These are phyloP conservation scores for Gloeopeniophorella convolvens DNA, from an alignment of 768 basidiomycete genomes.

Conservation along the genomic window DNA sequence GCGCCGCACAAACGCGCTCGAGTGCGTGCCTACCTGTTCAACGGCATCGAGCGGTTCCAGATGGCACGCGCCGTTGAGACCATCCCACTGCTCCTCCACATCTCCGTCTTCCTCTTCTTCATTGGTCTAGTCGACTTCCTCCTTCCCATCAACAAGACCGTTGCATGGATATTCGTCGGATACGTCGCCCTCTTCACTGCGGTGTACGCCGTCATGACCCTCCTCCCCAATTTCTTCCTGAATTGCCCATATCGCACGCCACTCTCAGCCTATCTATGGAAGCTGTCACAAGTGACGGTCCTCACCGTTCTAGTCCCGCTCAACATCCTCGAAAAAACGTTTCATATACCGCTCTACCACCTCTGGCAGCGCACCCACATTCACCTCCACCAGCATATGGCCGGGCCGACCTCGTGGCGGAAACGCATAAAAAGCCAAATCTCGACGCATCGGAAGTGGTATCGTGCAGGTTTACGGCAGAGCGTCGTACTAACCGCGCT, in stretches of 20 bases:
- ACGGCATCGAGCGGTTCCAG: neutral
- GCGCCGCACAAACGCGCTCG: neutral
- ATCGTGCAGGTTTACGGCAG: neutral
- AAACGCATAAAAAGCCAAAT: neutral
- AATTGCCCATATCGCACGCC: conserved; percentile 6
- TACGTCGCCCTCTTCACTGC: neutral
- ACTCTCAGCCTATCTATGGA: neutral
- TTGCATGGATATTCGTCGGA: neutral
- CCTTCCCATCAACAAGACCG: neutral
- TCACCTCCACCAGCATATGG: no score
- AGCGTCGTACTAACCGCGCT: neutral
- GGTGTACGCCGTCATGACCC: neutral
- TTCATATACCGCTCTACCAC: neutral
- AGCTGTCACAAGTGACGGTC: neutral
- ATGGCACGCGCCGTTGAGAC: neutral
- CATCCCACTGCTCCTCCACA: neutral
- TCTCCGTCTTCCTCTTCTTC: neutral
- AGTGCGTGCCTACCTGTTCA: conserved; percentile 4
- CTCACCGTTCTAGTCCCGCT: neutral
- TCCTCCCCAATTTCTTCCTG: neutral
- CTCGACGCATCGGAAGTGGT: neutral
- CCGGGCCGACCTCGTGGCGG: neutral
- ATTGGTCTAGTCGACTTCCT: conserved; percentile 1
- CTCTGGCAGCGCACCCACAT: neutral
- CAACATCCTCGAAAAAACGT: neutral